Evolutionary conservation across 805 yeast genomes (phyloP), one percentile per base, ranked within the genome.

Genomic region (Myxozyma monticola): DNA sequence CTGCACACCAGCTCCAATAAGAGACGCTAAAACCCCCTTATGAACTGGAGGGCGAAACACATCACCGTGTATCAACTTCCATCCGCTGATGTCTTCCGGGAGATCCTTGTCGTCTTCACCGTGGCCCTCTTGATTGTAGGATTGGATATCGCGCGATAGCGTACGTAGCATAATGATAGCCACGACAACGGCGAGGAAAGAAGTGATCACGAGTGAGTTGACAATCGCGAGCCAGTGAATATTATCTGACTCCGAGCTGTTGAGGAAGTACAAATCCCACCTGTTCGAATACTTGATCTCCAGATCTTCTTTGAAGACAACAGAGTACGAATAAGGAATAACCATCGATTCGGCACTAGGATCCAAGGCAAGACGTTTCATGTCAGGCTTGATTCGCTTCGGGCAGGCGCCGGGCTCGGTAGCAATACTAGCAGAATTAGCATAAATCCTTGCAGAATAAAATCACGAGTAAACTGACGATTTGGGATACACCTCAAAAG

Each of bases 401-500:
- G 95, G 95, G 66, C 96, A 88, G 43, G 68, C 75, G 65, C 68
- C 76, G 65, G 76, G 24, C 8, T 22, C 42, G 5, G 45, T 26
- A 1, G 42, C 24, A 35, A 46, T 41, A 9, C 55, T 51, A 20
- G 2, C 25, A 4, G 1, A 24, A 21, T 42, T 34, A 42, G 34
- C 34, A 21, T n/a, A n/a, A n/a, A 28, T 20, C 14, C 15, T 4
- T 36, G 12, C 21, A 2, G 17, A 9, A 3, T 30, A 17, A 33
- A 80, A 70, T 44, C 51, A 26, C 24, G n/a, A 37, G 37, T 76
- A 71, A 10, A 85, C 90, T 46, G 31, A 48, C 52, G 93, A 84
- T 64, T 80, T 83, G 9, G 96, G 96, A 64, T 88, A 88, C 12
- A 88, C 86, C 68, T 88, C 96, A 60, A 89, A 85, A 0, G 96